A percentile compares a stretch with the other conserved stretches of the same genome.
phyloP scores from a whole-genome alignment of 148 eudicot genomes.

The Agrostemma githago region DNA sequence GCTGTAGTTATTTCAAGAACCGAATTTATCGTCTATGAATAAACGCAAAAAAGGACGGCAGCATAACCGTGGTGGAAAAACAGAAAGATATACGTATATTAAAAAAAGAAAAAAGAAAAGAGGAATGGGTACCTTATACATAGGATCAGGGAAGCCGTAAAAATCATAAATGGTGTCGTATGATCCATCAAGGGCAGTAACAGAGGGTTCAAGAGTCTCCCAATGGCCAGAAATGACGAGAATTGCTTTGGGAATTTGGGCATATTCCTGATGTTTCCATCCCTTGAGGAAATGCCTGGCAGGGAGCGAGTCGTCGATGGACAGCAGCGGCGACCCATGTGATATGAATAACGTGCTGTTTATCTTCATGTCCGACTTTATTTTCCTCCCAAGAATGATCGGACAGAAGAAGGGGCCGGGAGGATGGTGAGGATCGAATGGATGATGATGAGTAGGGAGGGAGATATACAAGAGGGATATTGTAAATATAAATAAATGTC shows the following conservation, averaged over 20 bases:
- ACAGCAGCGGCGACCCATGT: constrained; percentile 62
- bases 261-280: constrained; percentile 32
- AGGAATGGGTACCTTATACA: constrained; percentile 35
- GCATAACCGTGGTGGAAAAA: too few species aligned
- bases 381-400: background rate
- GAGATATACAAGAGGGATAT: background rate
- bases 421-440: background rate
- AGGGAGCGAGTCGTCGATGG: constrained; percentile 60
- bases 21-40: background rate
- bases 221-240: constrained; percentile 68
- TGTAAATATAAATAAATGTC: too few species aligned
- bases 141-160: constrained; percentile 56
- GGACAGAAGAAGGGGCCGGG: too few species aligned
- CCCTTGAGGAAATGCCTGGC: constrained; percentile 55
- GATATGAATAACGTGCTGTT: constrained; percentile 56
- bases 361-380: background rate
- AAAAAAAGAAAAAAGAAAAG: background rate
- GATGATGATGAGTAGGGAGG: background rate
- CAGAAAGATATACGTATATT: too few species aligned
- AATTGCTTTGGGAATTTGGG: constrained; percentile 44
- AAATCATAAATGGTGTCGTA: constrained; percentile 65
- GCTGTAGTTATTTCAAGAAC: constrained; percentile 29
- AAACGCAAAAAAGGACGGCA: too few species aligned
- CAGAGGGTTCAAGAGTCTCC: constrained; percentile 59
- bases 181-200: constrained; percentile 40